Percentiles rank a stretch among this genome's conserved stretches.
Evolutionary conservation across 768 basidiomycete genomes (phyloP).

Genomic region (Leccinum subtestaceum): DNA sequence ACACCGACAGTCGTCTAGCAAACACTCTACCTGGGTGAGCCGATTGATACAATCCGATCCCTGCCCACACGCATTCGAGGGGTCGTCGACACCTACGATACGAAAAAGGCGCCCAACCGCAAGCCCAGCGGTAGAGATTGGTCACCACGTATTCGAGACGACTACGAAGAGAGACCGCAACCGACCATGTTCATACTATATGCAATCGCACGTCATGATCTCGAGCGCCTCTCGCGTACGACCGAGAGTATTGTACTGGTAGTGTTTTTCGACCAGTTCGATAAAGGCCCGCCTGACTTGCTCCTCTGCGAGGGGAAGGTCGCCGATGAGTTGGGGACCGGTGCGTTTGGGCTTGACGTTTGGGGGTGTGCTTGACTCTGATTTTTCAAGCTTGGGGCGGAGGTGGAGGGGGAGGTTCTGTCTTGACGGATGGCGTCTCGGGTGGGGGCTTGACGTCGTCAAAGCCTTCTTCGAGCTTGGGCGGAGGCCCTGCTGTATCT

Average conservation of each 20-base stretch:
- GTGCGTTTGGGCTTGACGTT: conserved; percentile 36
- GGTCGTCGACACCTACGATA: conserved; percentile 54
- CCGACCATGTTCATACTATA: conserved; percentile 77
- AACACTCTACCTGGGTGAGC: conserved; percentile 94
- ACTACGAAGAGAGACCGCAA: conserved; percentile 26
- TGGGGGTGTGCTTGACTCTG: conserved; percentile 33
- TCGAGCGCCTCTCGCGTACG: conserved; percentile 84
- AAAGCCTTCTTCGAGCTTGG: conserved; percentile 17
- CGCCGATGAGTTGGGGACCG: conserved; percentile 67
- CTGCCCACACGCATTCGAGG: conserved; percentile 74
- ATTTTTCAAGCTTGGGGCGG: conserved; percentile 31
- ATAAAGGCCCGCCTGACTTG: conserved; percentile 70
- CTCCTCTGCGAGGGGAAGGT: conserved; percentile 75
- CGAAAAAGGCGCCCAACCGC: conserved; percentile 22
- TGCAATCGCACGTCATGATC: conserved; percentile 95
- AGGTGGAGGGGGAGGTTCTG: conserved; percentile 31
- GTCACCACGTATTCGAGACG: conserved; percentile 33
- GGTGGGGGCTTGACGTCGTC: conserved; percentile 27
- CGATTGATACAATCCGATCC: conserved; percentile 95
- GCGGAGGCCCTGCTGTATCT: conserved; percentile 5
- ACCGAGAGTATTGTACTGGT: conserved; percentile 87
- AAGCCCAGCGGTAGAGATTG: conserved; percentile 11
- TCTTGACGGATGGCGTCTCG: conserved; percentile 28
- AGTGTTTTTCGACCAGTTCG: conserved; percentile 75
- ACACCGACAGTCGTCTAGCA: conserved; percentile 87